Percentiles rank a stretch among this genome's conserved stretches.
Evolutionary conservation across 495 filamentous ascomycete genomes (phyloP).

Genomic region (Talaromyces adpressus): DNA sequence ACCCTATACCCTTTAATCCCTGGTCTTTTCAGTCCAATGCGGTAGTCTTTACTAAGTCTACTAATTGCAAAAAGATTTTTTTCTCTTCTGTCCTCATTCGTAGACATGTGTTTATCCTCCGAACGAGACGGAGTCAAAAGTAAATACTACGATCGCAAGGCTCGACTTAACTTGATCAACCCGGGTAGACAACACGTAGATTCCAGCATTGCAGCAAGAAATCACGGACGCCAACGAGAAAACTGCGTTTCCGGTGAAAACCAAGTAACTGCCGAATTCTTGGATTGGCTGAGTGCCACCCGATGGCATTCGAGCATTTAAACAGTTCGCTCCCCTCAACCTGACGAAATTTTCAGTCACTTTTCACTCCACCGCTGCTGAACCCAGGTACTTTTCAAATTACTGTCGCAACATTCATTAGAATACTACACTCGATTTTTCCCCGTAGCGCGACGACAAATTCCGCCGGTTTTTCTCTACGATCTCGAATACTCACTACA

Average conservation of each 20-base stretch:
- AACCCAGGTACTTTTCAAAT: background rate
- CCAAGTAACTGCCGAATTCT: background rate
- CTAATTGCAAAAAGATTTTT: background rate
- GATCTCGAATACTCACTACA: background rate
- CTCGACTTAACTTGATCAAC: background rate
- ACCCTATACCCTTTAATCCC: background rate
- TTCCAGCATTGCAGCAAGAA: background rate
- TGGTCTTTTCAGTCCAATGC: background rate
- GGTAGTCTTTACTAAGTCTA: background rate
- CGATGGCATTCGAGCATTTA: background rate
- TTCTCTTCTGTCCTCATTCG: background rate
- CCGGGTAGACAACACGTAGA: background rate
- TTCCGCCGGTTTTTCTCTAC: no score
- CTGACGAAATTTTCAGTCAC: background rate
- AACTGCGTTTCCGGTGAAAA: background rate
- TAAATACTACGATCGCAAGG: background rate
- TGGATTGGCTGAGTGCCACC: background rate
- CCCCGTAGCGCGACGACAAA: no score
- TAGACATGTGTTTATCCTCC: background rate
- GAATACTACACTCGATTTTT: background rate
- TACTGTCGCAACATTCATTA: background rate
- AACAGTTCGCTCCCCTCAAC: background rate
- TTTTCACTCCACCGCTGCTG: background rate
- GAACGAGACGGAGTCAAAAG: no score
- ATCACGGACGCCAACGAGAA: background rate